Conservation (phyloP, 2,329 filamentous ascomycete genomes). For the Trichophyton benhamiae region DNA sequence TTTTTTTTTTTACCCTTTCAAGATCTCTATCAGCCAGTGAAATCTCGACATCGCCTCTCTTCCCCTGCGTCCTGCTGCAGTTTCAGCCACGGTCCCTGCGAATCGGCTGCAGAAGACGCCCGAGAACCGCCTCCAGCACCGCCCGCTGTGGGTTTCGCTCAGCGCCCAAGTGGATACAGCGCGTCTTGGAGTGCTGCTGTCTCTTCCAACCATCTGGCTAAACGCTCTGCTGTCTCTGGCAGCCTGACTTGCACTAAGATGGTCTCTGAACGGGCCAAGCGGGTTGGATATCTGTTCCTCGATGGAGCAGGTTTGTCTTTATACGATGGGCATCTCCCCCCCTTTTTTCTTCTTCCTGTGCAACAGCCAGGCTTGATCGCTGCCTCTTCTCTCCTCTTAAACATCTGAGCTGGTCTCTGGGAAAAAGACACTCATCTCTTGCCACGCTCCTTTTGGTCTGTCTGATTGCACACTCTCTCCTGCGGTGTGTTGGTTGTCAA, state of each 20-base stretch:
- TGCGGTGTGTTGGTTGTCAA: background rate
- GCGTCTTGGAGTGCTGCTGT: background rate
- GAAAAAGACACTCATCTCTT: background rate
- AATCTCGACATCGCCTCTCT: background rate
- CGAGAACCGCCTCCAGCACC: background rate
- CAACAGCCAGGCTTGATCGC: background rate
- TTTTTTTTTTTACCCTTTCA: background rate
- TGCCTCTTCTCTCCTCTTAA: background rate
- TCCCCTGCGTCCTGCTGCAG: background rate
- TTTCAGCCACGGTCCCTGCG: background rate
- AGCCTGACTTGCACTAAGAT: background rate
- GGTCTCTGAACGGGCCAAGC: background rate
- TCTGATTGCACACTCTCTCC: background rate
- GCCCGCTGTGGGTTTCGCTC: background rate
- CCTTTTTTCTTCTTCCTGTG: background rate
- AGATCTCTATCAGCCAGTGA: background rate
- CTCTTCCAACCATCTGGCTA: background rate
- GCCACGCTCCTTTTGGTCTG: background rate
- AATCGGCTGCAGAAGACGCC: background rate
- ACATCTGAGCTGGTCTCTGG: background rate
- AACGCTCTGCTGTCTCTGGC: background rate
- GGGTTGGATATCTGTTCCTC: background rate
- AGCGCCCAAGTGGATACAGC: conserved; percentile 1
- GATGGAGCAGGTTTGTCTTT: background rate
- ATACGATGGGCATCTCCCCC: background rate